Percentiles rank a stretch among this genome's conserved stretches.
phyloP scores from a whole-genome alignment of 208 protist species.

The Tritrichomonas musculus region DNA sequence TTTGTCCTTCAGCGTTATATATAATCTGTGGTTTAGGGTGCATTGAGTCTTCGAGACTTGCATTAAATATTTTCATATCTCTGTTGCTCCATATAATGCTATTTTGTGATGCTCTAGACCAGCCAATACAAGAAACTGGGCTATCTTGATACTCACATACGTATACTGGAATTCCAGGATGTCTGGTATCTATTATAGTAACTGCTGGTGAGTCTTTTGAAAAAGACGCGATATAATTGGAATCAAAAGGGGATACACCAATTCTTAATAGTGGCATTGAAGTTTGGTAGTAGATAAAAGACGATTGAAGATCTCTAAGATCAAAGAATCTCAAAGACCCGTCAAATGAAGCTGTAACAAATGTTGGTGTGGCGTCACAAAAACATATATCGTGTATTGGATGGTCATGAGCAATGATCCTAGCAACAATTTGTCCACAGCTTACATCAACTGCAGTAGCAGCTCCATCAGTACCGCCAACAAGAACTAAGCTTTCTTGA shows the following conservation, averaged over 20 bases:
- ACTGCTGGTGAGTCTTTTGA: neutral
- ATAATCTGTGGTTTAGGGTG: no score
- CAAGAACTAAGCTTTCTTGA: neutral
- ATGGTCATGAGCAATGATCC: slow-evolving; percentile 25
- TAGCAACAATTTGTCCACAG: neutral
- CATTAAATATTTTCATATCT: no score
- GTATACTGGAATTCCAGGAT: neutral
- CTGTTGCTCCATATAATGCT: neutral
- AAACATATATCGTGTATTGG: neutral
- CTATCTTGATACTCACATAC: neutral
- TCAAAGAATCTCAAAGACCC: neutral
- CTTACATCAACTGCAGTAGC: neutral
- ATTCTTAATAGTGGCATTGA: neutral
- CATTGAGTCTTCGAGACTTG: no score
- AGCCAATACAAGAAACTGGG: neutral
- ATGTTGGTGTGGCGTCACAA: neutral
- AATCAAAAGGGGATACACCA: neutral
- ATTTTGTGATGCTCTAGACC: neutral
- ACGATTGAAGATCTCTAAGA: neutral
- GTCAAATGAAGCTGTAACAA: neutral
- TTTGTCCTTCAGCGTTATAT: no score
- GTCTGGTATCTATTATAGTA: neutral
- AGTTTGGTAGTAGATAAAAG: slow-evolving; percentile 25
- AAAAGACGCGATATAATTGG: neutral
- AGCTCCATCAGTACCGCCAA: neutral